Evolutionary conservation across 768 basidiomycete species (phyloP), one percentile per base, ranked within the genome.

Genomic region (Pisolithus albus): DNA sequence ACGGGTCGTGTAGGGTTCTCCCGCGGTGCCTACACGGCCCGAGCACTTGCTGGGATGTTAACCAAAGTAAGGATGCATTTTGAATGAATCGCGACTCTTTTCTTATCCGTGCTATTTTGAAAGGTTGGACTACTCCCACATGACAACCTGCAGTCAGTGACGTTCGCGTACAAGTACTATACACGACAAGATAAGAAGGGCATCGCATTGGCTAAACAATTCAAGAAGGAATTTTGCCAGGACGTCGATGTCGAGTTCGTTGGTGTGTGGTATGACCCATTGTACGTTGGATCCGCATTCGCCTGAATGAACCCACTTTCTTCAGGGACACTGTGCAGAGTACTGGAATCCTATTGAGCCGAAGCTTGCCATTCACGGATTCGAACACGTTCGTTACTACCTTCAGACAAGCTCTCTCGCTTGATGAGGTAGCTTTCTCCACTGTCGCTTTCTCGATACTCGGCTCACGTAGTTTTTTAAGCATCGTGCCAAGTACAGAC

Each of bases 281-380:
- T 24, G 36, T 36, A 4, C 4, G 39, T 21, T 16, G 15, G 7
- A n/a, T 13, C 46, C 38, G 30, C 10, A 40, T 19, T 30, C 39
- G 11, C 13, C 34, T 34, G 28, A 3, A 43, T 56, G 26, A 64
- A 23, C 38, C 16, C 16, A 5, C 26, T 13, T 5, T 51, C 18
- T 5, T 37, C 49, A 79, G 87, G 88, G 88, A 92, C 52, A 92
- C 88, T 0, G 88, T 92, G 3, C 72, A 83, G 7, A 85, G 85
- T 49, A 87, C 88, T 19, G 89, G 89, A 0, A 57, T 85, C 1
- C 51, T 91, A n/a, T 68, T 73, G 68, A 70, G 75, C 3, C 72
- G 77, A 8, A 75, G 71, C 1, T 69, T 91, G 24, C 89, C 89
- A 0, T 91, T 88, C 56, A 81, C 83, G 0, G 72, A 72, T 42